These are phyloP conservation scores for Microsporum canis DNA, from an alignment of 2,329 filamentous ascomycete species.

Conservation along the genomic window DNA sequence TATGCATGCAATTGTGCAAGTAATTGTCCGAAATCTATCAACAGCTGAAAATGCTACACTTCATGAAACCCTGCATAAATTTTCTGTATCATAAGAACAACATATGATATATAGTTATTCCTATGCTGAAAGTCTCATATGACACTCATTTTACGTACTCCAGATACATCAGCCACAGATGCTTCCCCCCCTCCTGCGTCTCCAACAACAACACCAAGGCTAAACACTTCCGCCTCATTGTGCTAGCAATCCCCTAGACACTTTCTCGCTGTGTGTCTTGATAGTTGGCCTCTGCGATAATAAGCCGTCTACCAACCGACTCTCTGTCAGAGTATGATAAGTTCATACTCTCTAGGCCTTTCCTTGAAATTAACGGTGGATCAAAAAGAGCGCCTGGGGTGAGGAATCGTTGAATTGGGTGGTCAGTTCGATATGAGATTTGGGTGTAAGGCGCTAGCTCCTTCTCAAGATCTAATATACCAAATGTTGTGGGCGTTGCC, in stretches of 20 bases:
- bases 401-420: not conserved
- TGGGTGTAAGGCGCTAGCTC: not conserved
- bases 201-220: no score
- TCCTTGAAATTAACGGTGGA: not conserved
- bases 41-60: not conserved
- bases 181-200: no score
- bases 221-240: no score
- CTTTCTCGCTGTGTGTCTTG: not conserved
- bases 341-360: not conserved
- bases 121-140: no score
- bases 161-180: no score
- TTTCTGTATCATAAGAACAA: no score
- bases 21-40: not conserved
- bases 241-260: no score
- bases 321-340: not conserved
- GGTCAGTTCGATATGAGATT: not conserved
- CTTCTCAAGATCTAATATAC: not conserved
- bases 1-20: not conserved
- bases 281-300: not conserved
- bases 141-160: no score
- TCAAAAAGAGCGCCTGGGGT: not conserved
- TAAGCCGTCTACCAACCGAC: not conserved
- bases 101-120: no score
- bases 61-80: no score
- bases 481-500: not conserved